Percentiles rank a stretch among this genome's conserved stretches.
Conservation (phyloP, 768 basidiomycete species). For the Auriculariales sp. region DNA sequence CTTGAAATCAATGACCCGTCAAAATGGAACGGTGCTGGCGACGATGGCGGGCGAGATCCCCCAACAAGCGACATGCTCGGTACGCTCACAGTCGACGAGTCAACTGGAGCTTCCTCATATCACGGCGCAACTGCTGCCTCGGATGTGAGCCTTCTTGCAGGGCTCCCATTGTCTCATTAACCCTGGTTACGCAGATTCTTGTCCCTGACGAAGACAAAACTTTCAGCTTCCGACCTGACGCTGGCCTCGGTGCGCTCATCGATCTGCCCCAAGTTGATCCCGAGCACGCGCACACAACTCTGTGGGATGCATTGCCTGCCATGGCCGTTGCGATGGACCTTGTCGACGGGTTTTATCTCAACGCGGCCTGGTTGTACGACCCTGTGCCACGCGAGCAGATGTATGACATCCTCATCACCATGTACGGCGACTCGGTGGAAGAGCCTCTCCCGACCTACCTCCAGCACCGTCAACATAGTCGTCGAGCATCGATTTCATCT, state of each 20-base stretch:
- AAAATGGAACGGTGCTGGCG: background rate
- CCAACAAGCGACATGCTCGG: background rate
- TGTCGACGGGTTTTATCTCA: conserved; percentile 42
- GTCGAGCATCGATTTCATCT: background rate
- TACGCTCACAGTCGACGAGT: background rate
- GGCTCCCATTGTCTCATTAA: background rate
- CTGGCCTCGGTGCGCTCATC: background rate
- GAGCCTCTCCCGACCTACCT: background rate
- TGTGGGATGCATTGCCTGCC: conserved; percentile 1
- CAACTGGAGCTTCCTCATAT: no score
- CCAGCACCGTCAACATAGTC: background rate
- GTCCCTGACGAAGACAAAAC: conserved; percentile 1
- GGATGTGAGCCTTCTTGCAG: background rate
- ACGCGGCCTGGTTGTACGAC: conserved; percentile 63
- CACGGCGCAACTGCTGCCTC: conserved; percentile 20
- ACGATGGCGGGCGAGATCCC: background rate
- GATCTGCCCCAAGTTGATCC: background rate
- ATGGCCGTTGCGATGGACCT: conserved; percentile 21
- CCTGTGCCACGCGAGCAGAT: conserved; percentile 47
- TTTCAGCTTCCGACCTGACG: no score
- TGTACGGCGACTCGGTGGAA: conserved; percentile 25
- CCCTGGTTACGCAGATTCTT: background rate
- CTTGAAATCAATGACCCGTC: background rate
- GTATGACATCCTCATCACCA: conserved; percentile 42
- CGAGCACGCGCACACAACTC: background rate